Evolutionary conservation across 176 grass and related monocot genomes (phyloP), one percentile per base, ranked within the genome.

Genomic region (Cymbopogon citratus): DNA sequence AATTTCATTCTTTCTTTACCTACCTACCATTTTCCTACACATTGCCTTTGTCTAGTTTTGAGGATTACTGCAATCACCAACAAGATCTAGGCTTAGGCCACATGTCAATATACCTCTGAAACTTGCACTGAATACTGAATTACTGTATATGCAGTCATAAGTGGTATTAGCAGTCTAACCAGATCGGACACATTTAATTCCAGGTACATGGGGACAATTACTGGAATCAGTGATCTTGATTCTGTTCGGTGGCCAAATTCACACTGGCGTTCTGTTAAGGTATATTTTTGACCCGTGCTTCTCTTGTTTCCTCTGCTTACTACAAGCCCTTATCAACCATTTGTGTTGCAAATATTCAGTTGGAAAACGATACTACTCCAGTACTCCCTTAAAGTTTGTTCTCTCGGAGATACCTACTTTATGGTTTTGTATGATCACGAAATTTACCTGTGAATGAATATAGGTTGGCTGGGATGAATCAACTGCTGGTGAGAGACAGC

Each of bases 391-490:
- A 10, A 35, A 40, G 5, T 31, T 87, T 77, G 9, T 13, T 65
- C 75, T 81, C n/a, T 12, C 87, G 1, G 14, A 48, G 49, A 15
- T 75, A 45, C 69, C 9, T 45, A 19, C 63, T 57, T 80, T 19
- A 33, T 87, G 19, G 25, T 77, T 77, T 81, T 61, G 5, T 11
- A 73, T 69, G 71, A 65, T 67, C 28, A 69, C 26, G 67, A 68
- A 39, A 27, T 82, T 80, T 72, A 21, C 21, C 7, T 77, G 80
- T 80, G 12, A 54, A 54, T 75, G 26, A 72, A 80, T 87, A 34
- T 73, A 99, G 97, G 97, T 99, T 78, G 97, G 97, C 56, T 99
- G 97, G 97, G 97, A 99, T 75, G 97, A 99, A 81, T 99, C 92
- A 44, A 99, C 91, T 80, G 89, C 97, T 61, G 92, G 97, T 87